Base-by-base conservation (phyloP, 192 early-diverging fungal species). In the Funneliformis geosporum region DNA sequence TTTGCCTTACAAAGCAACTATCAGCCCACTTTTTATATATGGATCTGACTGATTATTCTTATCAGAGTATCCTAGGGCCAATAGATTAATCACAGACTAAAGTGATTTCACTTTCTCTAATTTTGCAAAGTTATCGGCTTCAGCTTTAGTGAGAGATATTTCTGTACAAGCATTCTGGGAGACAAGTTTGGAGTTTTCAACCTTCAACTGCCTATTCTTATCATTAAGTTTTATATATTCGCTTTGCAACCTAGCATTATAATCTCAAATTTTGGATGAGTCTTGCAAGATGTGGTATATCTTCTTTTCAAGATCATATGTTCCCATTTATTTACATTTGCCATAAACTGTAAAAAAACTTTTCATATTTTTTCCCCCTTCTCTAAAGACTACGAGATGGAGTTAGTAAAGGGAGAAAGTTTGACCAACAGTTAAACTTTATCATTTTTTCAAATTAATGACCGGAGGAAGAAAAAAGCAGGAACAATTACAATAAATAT, bases 151-250 rank as follows among this genome's bases (percentile, higher is more conserved):
- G 1, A 42, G 40, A 42, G 69, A 71, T 42, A 40, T 71, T 9
- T 65, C 5, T 25, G 5, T 11, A 25, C 27, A 28, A 38, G 23
- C n/a, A 65, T 28, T 12, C 11, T 28, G 62, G 62, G 28, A 65
- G 8, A 65, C 11, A 65, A 65, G 62, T 28, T 65, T 71, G 43
- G 69, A 42, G 43, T 71, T 71, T 71, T 71, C 69, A 42, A 71
- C 23, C 44, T 71, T 42, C 18, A 71, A 47, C 69, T 16, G 9
- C 25, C 27, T 71, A 40, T 12, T 25, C 7, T 71, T n/a, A 71
- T 42, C 40, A 42, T 42, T 65, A 10, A 65, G 18, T 5, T 65
- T 65, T 25, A 60, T 60, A n/a, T 1, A 60, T 60, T 40, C 39
- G 8, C 28, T 68, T 0, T 27, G 27, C 39, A 68, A 68, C 39